A percentile compares a stretch with the other conserved stretches of the same genome.
Evolutionary conservation across 2,329 filamentous ascomycete genomes (phyloP).

Genomic region (Beauveria rudraprayagi): DNA sequence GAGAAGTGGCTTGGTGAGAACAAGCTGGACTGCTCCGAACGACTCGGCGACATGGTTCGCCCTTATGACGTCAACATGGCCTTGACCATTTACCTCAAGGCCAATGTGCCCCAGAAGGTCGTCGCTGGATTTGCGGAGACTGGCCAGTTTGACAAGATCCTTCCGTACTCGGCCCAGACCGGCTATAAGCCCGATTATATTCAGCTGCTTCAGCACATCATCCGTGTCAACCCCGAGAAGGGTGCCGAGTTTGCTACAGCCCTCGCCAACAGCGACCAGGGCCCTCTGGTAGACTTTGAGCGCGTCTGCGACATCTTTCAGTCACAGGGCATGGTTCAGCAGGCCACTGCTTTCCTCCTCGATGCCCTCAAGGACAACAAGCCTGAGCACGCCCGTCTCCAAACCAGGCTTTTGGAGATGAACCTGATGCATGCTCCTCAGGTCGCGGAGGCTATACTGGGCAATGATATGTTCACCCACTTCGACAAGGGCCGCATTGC

Average conservation of each 20-base stretch:
- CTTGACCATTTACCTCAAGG: constrained; percentile 80
- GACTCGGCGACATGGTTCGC: constrained; percentile 89
- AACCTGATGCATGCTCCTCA: constrained; percentile 94
- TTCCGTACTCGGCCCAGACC: constrained; percentile 77
- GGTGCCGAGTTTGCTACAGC: constrained; percentile 90
- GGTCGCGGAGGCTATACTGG: constrained; percentile 93
- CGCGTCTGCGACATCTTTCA: constrained; percentile 97
- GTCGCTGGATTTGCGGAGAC: constrained; percentile 92
- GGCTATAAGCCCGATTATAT: constrained; percentile 96
- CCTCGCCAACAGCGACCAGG: constrained; percentile 80
- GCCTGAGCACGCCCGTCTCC: constrained; percentile 85
- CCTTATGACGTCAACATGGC: constrained; percentile 84
- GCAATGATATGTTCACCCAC: constrained; percentile 97
- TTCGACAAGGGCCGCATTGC: constrained; percentile 90
- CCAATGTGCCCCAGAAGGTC: constrained; percentile 86
- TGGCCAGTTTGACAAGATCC: constrained; percentile 92
- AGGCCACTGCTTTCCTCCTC: constrained; percentile 94
- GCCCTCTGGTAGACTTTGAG: constrained; percentile 83
- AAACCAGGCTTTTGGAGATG: constrained; percentile 95
- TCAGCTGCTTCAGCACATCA: constrained; percentile 82
- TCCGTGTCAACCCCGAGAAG: constrained; percentile 86
- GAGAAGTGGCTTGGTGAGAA: constrained; percentile 98
- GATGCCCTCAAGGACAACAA: constrained; percentile 93
- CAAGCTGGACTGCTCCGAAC: constrained; percentile 93
- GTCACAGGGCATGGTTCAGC: constrained; percentile 94